Evolutionary conservation across 345 rosid species (phyloP).

Genomic region (Populus pruinosa): DNA sequence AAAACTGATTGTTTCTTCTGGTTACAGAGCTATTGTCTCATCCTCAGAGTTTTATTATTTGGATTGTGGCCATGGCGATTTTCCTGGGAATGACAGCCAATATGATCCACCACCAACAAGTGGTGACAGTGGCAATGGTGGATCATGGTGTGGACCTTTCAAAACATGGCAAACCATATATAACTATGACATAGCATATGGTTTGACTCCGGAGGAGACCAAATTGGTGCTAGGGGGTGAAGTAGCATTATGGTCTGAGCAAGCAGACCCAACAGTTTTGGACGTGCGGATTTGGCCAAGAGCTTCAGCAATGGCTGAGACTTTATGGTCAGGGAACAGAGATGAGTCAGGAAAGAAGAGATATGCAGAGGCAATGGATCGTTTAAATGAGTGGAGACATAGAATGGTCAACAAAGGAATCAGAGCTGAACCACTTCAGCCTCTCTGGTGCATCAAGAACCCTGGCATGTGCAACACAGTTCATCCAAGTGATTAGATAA

Average conservation of each 20-base stretch:
- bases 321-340: conserved; percentile 78
- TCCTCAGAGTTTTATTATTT: conserved; percentile 79
- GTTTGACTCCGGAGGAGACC: conserved; percentile 61
- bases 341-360: conserved; percentile 65
- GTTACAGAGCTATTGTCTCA: conserved; percentile 72
- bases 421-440: conserved; percentile 83
- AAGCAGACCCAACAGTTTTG: conserved; percentile 64
- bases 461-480: conserved; percentile 82
- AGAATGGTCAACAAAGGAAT: conserved; percentile 81
- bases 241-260: conserved; percentile 95
- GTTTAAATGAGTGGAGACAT: conserved; percentile 79
- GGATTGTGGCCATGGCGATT: conserved; percentile 80
- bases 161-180: conserved; percentile 91
- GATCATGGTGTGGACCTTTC: conserved; percentile 85
- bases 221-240: conserved; percentile 81
- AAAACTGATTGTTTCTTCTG: conserved; percentile 60
- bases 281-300: conserved; percentile 81
- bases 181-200: conserved; percentile 70
- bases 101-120: conserved; percentile 42
- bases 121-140: conserved; percentile 27
- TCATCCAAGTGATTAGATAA: conserved; percentile 14
- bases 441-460: conserved; percentile 75
- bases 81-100: conserved; percentile 66
- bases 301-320: conserved; percentile 75
- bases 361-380: conserved; percentile 60